These are phyloP conservation scores for Tricholoma saponaceum DNA, from an alignment of 768 basidiomycete species.

Conservation along the genomic window DNA sequence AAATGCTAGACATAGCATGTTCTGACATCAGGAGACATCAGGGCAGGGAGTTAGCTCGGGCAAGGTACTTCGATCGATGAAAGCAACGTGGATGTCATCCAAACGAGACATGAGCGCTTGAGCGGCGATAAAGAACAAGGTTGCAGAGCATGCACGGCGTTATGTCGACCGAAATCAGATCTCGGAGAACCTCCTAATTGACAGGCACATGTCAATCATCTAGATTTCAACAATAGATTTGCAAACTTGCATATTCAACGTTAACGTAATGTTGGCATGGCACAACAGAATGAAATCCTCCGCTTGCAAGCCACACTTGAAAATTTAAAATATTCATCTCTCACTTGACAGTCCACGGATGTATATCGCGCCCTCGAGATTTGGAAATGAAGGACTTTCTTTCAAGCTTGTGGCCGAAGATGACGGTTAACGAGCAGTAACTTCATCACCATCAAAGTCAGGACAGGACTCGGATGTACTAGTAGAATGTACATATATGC, in stretches of 20 bases:
- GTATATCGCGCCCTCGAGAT: neutral
- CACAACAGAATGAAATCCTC: neutral
- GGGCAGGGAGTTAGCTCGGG: neutral
- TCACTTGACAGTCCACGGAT: neutral
- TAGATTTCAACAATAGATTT: neutral
- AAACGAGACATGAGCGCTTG: neutral
- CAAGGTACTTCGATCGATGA: neutral
- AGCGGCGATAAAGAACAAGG: neutral
- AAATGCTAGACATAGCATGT: neutral
- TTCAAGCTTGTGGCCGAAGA: slow-evolving; percentile 3
- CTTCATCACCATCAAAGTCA: too few species aligned
- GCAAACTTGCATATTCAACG: neutral
- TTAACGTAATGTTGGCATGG: neutral
- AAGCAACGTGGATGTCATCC: neutral
- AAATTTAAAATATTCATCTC: neutral
- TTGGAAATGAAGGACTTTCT: neutral
- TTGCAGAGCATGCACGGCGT: neutral
- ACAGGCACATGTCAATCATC: slow-evolving; percentile 10
- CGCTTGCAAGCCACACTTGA: neutral
- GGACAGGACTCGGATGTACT: neutral
- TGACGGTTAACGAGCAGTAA: too few species aligned
- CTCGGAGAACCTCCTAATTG: neutral
- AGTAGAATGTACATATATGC: slow-evolving; percentile 3
- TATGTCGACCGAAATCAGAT: neutral
- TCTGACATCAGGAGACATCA: neutral